These are phyloP conservation scores for Aspergillus hortae DNA, from an alignment of 2,329 filamentous ascomycete genomes.

Conservation along the genomic window DNA sequence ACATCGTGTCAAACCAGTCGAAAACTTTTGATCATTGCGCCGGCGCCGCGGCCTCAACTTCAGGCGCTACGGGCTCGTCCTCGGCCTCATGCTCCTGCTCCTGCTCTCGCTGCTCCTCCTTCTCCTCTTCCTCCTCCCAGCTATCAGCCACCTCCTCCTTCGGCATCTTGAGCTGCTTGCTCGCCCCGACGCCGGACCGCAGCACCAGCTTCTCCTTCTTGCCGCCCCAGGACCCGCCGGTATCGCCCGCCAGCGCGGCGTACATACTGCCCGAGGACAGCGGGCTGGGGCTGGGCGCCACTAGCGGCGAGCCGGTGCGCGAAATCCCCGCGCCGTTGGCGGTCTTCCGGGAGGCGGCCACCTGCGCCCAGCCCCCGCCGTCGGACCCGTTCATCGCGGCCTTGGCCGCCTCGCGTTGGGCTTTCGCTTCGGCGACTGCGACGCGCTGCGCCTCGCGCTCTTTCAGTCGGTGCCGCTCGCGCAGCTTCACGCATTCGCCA, in stretches of 20 bases:
- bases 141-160: constrained; percentile 37
- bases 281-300: constrained; percentile 10
- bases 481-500: constrained; percentile 37
- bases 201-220: constrained; percentile 35
- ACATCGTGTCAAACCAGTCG: neutral
- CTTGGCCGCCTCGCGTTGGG: constrained; percentile 29
- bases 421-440: constrained; percentile 33
- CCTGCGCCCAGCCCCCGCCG: constrained; percentile 39
- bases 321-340: constrained; percentile 20
- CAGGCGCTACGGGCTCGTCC: neutral
- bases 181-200: constrained; percentile 31
- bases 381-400: constrained; percentile 13
- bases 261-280: constrained; percentile 27
- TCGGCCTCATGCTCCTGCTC: constrained; percentile 2
- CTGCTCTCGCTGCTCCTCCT: constrained; percentile 33
- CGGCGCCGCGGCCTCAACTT: neutral
- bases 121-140: constrained; percentile 46
- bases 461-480: constrained; percentile 41
- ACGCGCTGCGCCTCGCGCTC: constrained; percentile 38
- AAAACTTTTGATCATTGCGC: neutral
- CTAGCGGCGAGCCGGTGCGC: constrained; percentile 20
- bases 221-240: constrained; percentile 1
- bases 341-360: constrained; percentile 32
- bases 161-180: constrained; percentile 25
- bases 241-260: constrained; percentile 26